Conservation (phyloP, 352 stramenopile genomes). For the Pythium utonaiense region DNA sequence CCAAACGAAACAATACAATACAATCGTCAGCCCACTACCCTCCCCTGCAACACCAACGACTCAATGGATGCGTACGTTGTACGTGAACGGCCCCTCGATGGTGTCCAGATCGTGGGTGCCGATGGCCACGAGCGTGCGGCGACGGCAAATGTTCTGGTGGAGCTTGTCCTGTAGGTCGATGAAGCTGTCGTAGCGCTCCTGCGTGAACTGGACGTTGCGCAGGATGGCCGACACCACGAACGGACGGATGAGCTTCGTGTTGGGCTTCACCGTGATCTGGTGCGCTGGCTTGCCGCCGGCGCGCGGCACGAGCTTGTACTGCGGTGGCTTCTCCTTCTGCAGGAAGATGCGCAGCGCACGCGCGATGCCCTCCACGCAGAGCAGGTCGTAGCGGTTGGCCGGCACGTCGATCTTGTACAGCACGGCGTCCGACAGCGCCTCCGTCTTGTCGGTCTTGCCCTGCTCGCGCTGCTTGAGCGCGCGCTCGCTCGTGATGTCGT, state of each 20-base stretch:
- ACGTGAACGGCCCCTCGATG: constrained; percentile 92
- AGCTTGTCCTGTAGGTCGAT: constrained; percentile 99
- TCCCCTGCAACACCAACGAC: too few relatives aligned
- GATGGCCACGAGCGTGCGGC: constrained; percentile 98
- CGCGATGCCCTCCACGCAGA: constrained; percentile 98
- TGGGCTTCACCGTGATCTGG: constrained; percentile 85
- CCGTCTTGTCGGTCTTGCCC: constrained; percentile 53
- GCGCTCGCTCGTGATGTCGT: constrained; percentile 87
- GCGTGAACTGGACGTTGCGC: constrained; percentile 94
- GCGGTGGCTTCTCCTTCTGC: constrained; percentile 91
- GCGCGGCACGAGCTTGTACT: constrained; percentile 71
- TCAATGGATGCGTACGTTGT: constrained; percentile 67
- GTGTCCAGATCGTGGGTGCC: constrained; percentile 99
- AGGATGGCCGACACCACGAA: constrained; percentile 98
- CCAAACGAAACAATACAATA: background rate
- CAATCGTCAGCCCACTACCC: background rate
- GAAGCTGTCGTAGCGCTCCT: constrained; percentile 97
- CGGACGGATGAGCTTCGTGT: constrained; percentile 91
- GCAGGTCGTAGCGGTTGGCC: constrained; percentile 99
- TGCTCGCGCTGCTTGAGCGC: constrained; percentile 86
- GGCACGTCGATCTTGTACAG: constrained; percentile 99
- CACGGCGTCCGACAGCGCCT: constrained; percentile 80
- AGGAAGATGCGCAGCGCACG: constrained; percentile 97
- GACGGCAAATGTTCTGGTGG: constrained; percentile 99
- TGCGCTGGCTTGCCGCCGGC: constrained; percentile 49